Evolutionary conservation across 352 stramenopile genomes (phyloP).

Genomic region (Phytophthora europaea): DNA sequence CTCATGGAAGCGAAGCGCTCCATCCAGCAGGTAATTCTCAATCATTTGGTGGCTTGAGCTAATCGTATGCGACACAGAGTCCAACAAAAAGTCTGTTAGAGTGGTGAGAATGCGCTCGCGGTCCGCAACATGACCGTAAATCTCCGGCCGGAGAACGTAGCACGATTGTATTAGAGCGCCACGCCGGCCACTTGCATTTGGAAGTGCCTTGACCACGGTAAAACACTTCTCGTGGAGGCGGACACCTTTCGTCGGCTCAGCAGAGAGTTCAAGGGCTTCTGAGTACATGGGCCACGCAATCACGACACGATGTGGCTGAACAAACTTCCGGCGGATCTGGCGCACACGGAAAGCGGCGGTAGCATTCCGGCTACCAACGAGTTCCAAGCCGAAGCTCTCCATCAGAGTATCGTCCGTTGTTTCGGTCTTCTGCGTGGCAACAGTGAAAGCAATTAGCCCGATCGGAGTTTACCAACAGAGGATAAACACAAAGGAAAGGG

Average conservation of each 20-base stretch:
- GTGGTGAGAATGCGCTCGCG: conserved; percentile 69
- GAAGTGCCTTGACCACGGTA: conserved; percentile 68
- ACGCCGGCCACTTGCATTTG: conserved; percentile 40
- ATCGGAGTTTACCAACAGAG: background rate
- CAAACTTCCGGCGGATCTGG: conserved; percentile 64
- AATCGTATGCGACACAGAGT: conserved; percentile 69
- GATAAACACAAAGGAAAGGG: background rate
- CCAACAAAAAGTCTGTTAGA: conserved; percentile 76
- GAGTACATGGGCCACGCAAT: conserved; percentile 69
- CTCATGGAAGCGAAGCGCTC: conserved; percentile 30
- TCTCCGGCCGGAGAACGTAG: conserved; percentile 70
- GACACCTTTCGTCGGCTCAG: conserved; percentile 62
- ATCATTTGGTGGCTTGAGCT: conserved; percentile 79
- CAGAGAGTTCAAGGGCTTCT: conserved; percentile 61
- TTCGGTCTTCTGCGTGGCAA: conserved; percentile 51
- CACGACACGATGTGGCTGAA: conserved; percentile 61
- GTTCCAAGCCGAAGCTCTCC: conserved; percentile 64
- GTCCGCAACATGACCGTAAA: conserved; percentile 73
- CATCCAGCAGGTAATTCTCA: conserved; percentile 72
- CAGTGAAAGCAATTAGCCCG: conserved; percentile 24
- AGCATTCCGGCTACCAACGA: conserved; percentile 55
- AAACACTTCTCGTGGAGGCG: conserved; percentile 68
- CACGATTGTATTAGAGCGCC: conserved; percentile 77
- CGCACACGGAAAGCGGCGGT: conserved; percentile 65
- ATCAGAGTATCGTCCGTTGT: conserved; percentile 60